These are phyloP conservation scores for Paraglomus brasilianum DNA, from an alignment of 192 early-diverging fungal species.

Conservation along the genomic window DNA sequence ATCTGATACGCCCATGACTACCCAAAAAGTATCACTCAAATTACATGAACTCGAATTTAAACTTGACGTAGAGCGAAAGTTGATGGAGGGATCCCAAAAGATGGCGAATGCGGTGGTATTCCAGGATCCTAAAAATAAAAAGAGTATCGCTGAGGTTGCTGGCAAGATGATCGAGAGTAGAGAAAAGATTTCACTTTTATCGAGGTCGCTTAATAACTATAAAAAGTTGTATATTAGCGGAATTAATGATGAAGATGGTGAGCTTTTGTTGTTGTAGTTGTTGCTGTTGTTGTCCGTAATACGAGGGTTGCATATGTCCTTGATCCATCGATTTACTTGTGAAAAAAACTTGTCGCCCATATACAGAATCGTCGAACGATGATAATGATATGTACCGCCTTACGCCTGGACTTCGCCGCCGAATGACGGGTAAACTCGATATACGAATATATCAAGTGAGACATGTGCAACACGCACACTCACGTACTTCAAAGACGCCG, in stretches of 20 bases:
- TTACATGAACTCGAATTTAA: slow-evolving; percentile 86
- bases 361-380: slow-evolving; percentile 35
- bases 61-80: slow-evolving; percentile 91
- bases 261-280: not conserved
- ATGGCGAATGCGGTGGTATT: slow-evolving; percentile 53
- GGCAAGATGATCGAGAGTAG: slow-evolving; percentile 63
- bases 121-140: slow-evolving; percentile 56
- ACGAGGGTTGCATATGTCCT: not conserved
- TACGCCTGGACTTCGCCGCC: slow-evolving; percentile 65
- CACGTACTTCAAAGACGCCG: slow-evolving; percentile 52
- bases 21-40: slow-evolving; percentile 76
- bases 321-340: not conserved
- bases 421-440: slow-evolving; percentile 70
- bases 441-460: slow-evolving; percentile 62
- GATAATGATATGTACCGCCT: slow-evolving; percentile 48
- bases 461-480: slow-evolving; percentile 58
- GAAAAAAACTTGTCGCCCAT: not conserved
- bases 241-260: slow-evolving; percentile 68
- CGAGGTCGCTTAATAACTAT: slow-evolving; percentile 79
- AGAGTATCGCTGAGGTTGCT: slow-evolving; percentile 52
- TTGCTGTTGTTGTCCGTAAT: slow-evolving; percentile 24
- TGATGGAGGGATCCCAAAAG: slow-evolving; percentile 79
- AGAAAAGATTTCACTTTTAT: slow-evolving; percentile 74
- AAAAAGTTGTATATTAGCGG: slow-evolving; percentile 80
- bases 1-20: slow-evolving; percentile 63